These are phyloP conservation scores for Lentinula guzmanii DNA, from an alignment of 768 basidiomycete genomes.

Conservation along the genomic window DNA sequence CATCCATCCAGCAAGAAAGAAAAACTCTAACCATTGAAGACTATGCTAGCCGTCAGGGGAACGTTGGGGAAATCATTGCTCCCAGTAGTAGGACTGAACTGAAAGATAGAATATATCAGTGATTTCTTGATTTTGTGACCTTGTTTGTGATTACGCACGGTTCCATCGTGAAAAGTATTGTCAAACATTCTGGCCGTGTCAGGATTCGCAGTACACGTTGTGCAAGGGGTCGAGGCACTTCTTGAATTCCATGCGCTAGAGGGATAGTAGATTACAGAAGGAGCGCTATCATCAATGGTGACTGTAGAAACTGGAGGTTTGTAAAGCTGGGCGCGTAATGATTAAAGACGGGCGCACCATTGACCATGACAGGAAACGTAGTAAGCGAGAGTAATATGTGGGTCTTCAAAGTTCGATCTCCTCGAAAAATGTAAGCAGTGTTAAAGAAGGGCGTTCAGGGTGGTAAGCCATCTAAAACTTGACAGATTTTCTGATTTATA, in stretches of 20 bases:
- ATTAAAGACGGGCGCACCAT: background rate
- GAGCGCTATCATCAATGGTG: constrained; percentile 22
- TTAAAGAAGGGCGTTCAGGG: too few relatives aligned
- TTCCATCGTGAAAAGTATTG: constrained; percentile 20
- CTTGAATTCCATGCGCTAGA: constrained; percentile 13
- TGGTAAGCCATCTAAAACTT: too few relatives aligned
- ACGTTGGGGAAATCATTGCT: constrained; percentile 11
- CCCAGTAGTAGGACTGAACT: constrained; percentile 12
- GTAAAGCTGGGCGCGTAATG: background rate
- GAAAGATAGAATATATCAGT: background rate
- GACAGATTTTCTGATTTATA: too few relatives aligned
- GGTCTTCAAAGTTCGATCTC: too few relatives aligned
- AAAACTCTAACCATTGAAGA: constrained; percentile 27
- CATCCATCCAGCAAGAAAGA: background rate
- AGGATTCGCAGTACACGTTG: constrained; percentile 13
- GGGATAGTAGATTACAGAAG: constrained; percentile 15
- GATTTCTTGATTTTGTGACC: background rate
- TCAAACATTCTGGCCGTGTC: constrained; percentile 10
- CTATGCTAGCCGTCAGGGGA: constrained; percentile 19
- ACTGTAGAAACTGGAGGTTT: constrained; percentile 13
- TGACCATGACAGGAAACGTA: background rate
- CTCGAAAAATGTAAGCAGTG: too few relatives aligned
- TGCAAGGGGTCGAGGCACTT: constrained; percentile 9
- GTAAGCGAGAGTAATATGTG: background rate
- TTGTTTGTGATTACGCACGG: background rate